These are phyloP conservation scores for Picea glauca DNA, from an alignment of 75 land plant species.

Conservation along the genomic window DNA sequence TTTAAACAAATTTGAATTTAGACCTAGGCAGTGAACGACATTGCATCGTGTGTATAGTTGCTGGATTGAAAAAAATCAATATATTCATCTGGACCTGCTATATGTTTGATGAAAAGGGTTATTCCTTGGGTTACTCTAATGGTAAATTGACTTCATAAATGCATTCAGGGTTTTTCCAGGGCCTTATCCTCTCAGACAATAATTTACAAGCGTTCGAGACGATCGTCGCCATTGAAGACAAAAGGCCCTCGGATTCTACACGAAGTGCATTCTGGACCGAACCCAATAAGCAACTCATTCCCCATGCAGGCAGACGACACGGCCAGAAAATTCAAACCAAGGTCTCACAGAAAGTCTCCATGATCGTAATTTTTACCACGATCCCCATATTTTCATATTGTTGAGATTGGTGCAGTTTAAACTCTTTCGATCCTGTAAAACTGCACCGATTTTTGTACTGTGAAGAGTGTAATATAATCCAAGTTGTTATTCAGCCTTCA, in stretches of 20 bases:
- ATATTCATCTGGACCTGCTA: background rate
- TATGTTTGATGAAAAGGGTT: background rate
- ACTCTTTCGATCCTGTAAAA: background rate
- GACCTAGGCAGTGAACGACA: too few species aligned
- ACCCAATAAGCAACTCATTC: slow-evolving; percentile 8
- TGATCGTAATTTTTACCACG: background rate
- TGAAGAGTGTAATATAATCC: slow-evolving; percentile 13
- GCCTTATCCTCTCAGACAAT: background rate
- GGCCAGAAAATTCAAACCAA: background rate
- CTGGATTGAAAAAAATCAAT: background rate
- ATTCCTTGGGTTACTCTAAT: background rate
- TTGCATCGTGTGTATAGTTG: too few species aligned
- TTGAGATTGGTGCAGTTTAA: background rate
- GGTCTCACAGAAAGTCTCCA: background rate
- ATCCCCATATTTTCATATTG: too few species aligned
- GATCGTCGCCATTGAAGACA: background rate
- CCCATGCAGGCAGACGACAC: slow-evolving; percentile 1
- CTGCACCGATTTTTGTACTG: slow-evolving; percentile 10
- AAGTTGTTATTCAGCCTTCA: slow-evolving; percentile 1
- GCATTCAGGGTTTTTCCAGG: background rate
- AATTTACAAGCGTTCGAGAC: background rate
- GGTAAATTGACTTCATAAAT: background rate
- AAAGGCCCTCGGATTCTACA: background rate
- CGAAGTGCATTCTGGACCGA: slow-evolving; percentile 10
- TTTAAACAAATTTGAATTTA: too few species aligned